Base-by-base conservation (phyloP, 139 green algal genomes). In the Tetradesmus lagerheimii region DNA sequence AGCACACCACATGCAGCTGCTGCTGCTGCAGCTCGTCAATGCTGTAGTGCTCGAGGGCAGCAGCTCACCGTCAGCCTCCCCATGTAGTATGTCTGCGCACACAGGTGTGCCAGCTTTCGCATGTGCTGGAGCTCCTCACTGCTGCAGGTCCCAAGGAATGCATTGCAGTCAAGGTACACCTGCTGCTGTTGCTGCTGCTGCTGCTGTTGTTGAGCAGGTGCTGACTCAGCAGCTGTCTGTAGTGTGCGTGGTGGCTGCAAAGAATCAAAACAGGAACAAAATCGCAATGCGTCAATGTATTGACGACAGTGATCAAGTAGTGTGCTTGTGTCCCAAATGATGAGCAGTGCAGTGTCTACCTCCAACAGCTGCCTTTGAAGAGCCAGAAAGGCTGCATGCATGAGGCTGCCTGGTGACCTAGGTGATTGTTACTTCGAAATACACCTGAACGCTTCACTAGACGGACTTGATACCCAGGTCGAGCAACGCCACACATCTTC, bases 1-100 rank as follows among this genome's bases (percentile, higher is more conserved):
- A n/a, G n/a, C n/a, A 20, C 41, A 27, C 41, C 41, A 84, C 27
- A 31, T 31, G 11, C 45, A 35, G 80, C 45, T 31, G 47, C 15
- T 37, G 29, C 38, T 38, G n/a, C 67, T 78, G 67, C n/a, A 78
- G 0, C 66, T 34, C 0, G 0, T 12, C 15, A 25, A 2, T 64
- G 50, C 50, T 25, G 2, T 64, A 25, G 15, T 11, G 57, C 23
- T n/a, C 2, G 23, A 20, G 4, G 23, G 57, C 25, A n/a, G 45
- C 34, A 27, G 57, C 83, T 62, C 76, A 88, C 83, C 27, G 83
- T 88, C 27, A 88, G 38, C 15, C 87, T 93, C 38, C 92, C 77
- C 87, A 97, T 91, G 82, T 93, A 91, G 80, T 97, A 97, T 0
- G 94, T 97, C 25, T 94, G 89, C 0, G 87, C 82, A 38, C 92